Evolutionary conservation across 768 basidiomycete species (phyloP).

Genomic region (Crucibulum laeve): DNA sequence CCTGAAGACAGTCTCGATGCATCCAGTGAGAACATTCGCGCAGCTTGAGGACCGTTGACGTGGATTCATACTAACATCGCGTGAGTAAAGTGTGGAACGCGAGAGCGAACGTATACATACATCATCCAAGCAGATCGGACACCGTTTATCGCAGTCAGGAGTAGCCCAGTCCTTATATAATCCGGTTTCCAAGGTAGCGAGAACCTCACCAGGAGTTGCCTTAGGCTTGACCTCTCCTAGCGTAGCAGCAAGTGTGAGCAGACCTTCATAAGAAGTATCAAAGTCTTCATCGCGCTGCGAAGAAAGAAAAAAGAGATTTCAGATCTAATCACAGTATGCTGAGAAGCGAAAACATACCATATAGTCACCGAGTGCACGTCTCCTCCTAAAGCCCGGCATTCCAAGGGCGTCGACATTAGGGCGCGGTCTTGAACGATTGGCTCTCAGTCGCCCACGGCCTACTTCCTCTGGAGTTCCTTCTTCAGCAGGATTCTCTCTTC

Average conservation of each 20-base stretch:
- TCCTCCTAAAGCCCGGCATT: conserved; percentile 9
- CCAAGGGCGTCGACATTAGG: not conserved
- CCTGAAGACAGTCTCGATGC: conserved; percentile 72
- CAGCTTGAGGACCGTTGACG: conserved; percentile 63
- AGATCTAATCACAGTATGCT: not conserved
- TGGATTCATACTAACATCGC: conserved; percentile 50
- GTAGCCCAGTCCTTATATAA: conserved; percentile 67
- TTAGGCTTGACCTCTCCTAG: conserved; percentile 69
- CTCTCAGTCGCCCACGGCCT: not conserved
- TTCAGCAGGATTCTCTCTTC: too few species aligned
- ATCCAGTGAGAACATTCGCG: conserved; percentile 76
- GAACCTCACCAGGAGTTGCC: conserved; percentile 56
- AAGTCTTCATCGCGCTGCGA: conserved; percentile 73
- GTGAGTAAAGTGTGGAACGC: conserved; percentile 6
- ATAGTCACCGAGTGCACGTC: conserved; percentile 35
- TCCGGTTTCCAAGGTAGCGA: conserved; percentile 55
- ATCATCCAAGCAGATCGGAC: conserved; percentile 84
- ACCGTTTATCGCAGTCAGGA: conserved; percentile 63
- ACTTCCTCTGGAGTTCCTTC: too few species aligned
- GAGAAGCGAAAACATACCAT: conserved; percentile 43
- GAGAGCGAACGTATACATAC: conserved; percentile 37
- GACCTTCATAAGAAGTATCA: conserved; percentile 69
- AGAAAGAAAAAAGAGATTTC: conserved; percentile 5
- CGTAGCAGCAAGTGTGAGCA: conserved; percentile 52
- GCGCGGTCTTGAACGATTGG: not conserved